These are phyloP conservation scores for Barnettozyma pratensis DNA, from an alignment of 805 yeast species.

Conservation along the genomic window DNA sequence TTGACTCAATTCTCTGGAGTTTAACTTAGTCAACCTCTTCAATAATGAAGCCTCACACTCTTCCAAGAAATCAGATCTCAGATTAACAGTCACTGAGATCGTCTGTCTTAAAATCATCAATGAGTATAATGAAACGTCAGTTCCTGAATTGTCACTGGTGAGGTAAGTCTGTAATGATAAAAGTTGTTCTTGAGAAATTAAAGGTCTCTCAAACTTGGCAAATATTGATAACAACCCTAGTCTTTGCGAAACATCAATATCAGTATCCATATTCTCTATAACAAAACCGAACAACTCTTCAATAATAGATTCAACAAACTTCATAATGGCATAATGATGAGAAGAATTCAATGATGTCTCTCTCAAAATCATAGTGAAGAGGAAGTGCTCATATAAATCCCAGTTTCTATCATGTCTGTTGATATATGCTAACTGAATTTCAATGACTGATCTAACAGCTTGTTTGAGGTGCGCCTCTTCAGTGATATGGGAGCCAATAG, in stretches of 20 bases:
- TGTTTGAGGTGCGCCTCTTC: neutral
- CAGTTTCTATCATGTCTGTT: slow-evolving; percentile 34
- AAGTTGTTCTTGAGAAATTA: slow-evolving; percentile 64
- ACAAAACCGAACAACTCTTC: slow-evolving; percentile 33
- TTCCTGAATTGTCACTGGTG: slow-evolving; percentile 39
- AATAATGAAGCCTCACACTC: slow-evolving; percentile 50
- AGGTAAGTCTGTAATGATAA: slow-evolving; percentile 61
- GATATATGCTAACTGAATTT: slow-evolving; percentile 35
- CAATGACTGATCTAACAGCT: slow-evolving; percentile 9
- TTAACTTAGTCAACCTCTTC: slow-evolving; percentile 53
- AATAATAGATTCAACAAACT: slow-evolving; percentile 26
- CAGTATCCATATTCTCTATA: slow-evolving; percentile 30
- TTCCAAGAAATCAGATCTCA: slow-evolving; percentile 46
- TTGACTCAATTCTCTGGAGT: slow-evolving; percentile 55
- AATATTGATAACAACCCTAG: slow-evolving; percentile 52
- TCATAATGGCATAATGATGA: slow-evolving; percentile 14
- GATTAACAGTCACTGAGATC: slow-evolving; percentile 36
- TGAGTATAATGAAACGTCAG: slow-evolving; percentile 41
- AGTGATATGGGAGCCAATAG: slow-evolving; percentile 3
- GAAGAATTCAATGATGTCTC: slow-evolving; percentile 18
- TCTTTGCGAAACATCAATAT: slow-evolving; percentile 28
- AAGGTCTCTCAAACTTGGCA: slow-evolving; percentile 44
- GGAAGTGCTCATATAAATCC: slow-evolving; percentile 42
- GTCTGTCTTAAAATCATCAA: slow-evolving; percentile 50
- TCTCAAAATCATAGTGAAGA: slow-evolving; percentile 39